Evolutionary conservation across 805 yeast species (phyloP).

Genomic region (Yamadazyma sp.): DNA sequence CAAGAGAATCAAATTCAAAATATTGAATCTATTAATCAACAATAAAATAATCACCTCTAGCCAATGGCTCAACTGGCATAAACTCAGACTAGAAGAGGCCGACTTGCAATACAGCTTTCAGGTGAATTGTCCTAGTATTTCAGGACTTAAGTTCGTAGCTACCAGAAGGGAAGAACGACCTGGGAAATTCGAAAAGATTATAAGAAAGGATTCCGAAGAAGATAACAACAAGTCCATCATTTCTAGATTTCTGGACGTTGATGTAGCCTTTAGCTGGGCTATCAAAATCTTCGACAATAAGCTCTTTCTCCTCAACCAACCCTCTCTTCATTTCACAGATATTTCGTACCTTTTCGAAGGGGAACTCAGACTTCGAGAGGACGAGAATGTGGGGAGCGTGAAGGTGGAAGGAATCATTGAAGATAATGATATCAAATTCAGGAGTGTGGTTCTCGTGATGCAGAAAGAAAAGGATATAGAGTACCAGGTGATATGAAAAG

Average conservation of each 20-base stretch:
- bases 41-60: conserved; percentile 26
- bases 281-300: conserved; percentile 14
- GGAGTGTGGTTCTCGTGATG: conserved; percentile 5
- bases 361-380: conserved; percentile 12
- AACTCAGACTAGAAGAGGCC: conserved; percentile 22
- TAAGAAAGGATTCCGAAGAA: neutral
- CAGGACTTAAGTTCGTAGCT: conserved; percentile 12
- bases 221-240: neutral
- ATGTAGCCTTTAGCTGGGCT: conserved; percentile 13
- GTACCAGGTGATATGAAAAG: conserved; percentile 11
- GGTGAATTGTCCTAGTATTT: conserved; percentile 14
- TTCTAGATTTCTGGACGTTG: conserved; percentile 4
- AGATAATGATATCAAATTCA: conserved; percentile 14
- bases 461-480: conserved; percentile 6
- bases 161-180: conserved; percentile 4
- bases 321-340: conserved; percentile 11
- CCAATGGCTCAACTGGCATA: conserved; percentile 24
- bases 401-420: conserved; percentile 12
- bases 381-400: conserved; percentile 11
- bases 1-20: conserved; percentile 10
- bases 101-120: conserved; percentile 20
- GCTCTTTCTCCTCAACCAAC: conserved; percentile 13
- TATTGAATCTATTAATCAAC: conserved; percentile 15
- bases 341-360: conserved; percentile 12
- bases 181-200: neutral